These are phyloP conservation scores for Mucor mucedo DNA, from an alignment of 371 early-diverging fungal species.

Conservation along the genomic window DNA sequence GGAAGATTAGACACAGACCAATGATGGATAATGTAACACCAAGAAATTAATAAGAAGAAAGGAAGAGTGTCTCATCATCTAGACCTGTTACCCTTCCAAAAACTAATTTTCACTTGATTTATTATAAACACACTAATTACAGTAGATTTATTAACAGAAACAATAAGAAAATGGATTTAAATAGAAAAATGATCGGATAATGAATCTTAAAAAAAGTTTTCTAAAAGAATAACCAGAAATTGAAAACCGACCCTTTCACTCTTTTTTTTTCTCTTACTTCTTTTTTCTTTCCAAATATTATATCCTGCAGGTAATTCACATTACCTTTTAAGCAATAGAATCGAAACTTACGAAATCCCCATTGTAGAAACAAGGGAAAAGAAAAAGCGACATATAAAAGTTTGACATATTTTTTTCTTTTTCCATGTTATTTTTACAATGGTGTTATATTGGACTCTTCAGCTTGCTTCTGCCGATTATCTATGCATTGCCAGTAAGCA, in stretches of 20 bases:
- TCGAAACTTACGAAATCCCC: neutral
- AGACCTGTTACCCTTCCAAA: too few species aligned
- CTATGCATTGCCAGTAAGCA: neutral
- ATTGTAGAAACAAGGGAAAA: neutral
- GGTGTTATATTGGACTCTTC: neutral
- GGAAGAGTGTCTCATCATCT: too few species aligned
- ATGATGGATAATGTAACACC: too few species aligned
- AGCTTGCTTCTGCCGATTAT: neutral
- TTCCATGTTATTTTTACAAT: slow-evolving; percentile 4
- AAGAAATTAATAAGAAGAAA: too few species aligned
- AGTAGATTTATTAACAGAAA: too few species aligned
- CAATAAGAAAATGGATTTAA: neutral
- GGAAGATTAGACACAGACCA: too few species aligned
- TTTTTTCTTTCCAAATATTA: neutral
- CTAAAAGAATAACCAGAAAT: slow-evolving; percentile 1
- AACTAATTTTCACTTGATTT: too few species aligned
- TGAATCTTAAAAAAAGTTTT: neutral
- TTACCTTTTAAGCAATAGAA: neutral
- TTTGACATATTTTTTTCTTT: slow-evolving; percentile 3
- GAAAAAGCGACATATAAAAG: too few species aligned
- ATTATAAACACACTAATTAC: too few species aligned
- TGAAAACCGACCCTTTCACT: neutral
- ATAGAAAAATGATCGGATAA: slow-evolving; percentile 3
- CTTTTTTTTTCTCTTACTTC: neutral
- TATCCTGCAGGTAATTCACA: neutral